Evolutionary conservation across 2,329 filamentous ascomycete genomes (phyloP), one percentile per base, ranked within the genome.

Genomic region (Colletotrichum falcatum): DNA sequence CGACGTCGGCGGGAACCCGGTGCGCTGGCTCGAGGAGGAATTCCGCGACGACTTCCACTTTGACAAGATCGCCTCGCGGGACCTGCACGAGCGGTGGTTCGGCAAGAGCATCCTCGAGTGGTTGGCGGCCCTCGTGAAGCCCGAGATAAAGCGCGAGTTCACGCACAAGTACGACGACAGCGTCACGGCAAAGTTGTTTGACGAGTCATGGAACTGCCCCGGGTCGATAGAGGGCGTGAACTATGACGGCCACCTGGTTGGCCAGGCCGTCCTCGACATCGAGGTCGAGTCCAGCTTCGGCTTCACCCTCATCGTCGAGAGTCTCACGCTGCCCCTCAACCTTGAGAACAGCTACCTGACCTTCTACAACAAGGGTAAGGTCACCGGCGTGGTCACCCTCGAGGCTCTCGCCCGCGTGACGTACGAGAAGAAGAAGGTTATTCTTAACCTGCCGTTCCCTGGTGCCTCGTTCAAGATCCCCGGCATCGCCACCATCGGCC

Each of bases 21-120:
- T 72, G 30, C 75, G 79, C 23, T 83, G 78, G 80, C 77, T 83
- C 2, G 81, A 83, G 67, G 78, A 82, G 2, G 79, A 79, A 68
- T 82, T 73, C 72, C 75, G 80, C 0, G 77, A 82, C 30, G 80
- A 79, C 72, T 67, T 70, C 26, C 77, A 82, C 60, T 73, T 73
- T 60, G 75, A 74, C 8, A 75, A 66, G 5, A 51, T 81, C 16
- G 64, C 66, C 26, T 68, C 53, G 35, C 70, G 72, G 3, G 77
- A 82, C 12, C 68, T 82, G 0, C 76, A 82, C 63, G 75, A 81
- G 71, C 78, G 37, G 37, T 39, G 37, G 37, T 39, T 39, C 14
- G 37, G 37, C 37, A 39, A 39, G 37, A 39, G 37, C 37, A 16
- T 39, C 12, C 37, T 39, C 37, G 37, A 39, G 37, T 39, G 37